Percentiles rank a stretch among this genome's conserved stretches.
Conservation (phyloP, 108 stramenopile species). For the Skeletonema grethae region DNA sequence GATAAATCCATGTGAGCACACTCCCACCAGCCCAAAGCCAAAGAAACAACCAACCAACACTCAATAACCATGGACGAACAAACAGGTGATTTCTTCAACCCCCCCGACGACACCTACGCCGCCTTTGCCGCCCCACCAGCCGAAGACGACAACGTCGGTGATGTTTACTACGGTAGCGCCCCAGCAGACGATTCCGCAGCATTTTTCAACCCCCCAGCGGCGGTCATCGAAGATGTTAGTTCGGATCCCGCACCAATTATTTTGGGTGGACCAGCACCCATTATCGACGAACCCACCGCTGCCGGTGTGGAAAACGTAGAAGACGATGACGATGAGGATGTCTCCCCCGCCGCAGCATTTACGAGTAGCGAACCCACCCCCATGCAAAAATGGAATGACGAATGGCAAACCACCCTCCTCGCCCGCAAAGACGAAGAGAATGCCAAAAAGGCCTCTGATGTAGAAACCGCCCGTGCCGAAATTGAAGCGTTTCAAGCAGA, state of each 20-base stretch:
- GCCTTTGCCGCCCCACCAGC: constrained; percentile 34
- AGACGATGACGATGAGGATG: constrained; percentile 39
- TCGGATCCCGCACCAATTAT: constrained; percentile 22
- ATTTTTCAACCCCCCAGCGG: constrained; percentile 44
- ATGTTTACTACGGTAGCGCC: constrained; percentile 24
- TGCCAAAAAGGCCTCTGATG: constrained; percentile 66
- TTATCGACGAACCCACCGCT: constrained; percentile 4
- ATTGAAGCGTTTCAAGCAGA: constrained; percentile 71
- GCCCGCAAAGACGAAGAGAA: constrained; percentile 85
- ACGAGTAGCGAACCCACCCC: constrained; percentile 44
- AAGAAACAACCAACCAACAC: too few relatives aligned
- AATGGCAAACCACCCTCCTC: constrained; percentile 78
- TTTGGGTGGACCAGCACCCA: constrained; percentile 3
- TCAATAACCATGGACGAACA: constrained; percentile 22
- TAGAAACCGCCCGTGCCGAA: constrained; percentile 62
- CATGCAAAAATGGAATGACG: constrained; percentile 85
- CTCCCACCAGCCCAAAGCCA: too few relatives aligned
- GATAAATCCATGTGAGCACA: too few relatives aligned
- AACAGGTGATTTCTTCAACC: constrained; percentile 28
- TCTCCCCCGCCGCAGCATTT: neutral
- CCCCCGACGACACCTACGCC: constrained; percentile 16
- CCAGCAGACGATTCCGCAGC: constrained; percentile 36
- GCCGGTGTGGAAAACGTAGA: constrained; percentile 26
- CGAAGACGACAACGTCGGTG: constrained; percentile 36
- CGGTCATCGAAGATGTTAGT: neutral